These are phyloP conservation scores for Apostasia ramifera DNA, from an alignment of 106 monocot genomes.

Conservation along the genomic window DNA sequence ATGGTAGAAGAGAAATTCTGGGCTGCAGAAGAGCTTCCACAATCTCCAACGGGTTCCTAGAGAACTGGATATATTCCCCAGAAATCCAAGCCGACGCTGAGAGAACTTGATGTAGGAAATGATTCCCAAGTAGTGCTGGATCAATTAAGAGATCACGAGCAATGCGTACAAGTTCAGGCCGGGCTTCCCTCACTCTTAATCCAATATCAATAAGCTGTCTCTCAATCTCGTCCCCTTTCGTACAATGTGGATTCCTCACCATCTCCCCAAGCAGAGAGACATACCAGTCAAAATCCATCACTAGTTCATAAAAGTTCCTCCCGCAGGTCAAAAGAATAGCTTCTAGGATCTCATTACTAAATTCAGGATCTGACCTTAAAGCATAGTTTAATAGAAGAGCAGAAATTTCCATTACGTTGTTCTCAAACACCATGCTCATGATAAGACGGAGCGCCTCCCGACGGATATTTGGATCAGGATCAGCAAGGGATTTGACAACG, in stretches of 20 bases:
- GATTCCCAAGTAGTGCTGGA: conserved; percentile 79
- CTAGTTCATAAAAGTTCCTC: conserved; percentile 62
- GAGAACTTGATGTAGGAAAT: conserved; percentile 43
- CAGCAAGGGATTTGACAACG: conserved; percentile 43
- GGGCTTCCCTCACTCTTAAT: conserved; percentile 71
- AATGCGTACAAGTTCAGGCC: conserved; percentile 65
- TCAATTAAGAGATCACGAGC: conserved; percentile 81
- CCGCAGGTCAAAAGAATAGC: conserved; percentile 51
- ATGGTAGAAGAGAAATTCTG: conserved; percentile 56
- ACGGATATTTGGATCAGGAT: conserved; percentile 65
- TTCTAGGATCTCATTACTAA: conserved; percentile 67
- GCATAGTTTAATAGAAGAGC: conserved; percentile 49
- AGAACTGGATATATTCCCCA: conserved; percentile 77
- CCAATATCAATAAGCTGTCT: conserved; percentile 81
- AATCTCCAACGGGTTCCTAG: conserved; percentile 70
- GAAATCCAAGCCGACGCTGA: conserved; percentile 82
- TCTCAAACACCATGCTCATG: conserved; percentile 53
- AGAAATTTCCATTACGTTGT: conserved; percentile 54
- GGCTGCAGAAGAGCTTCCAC: conserved; percentile 86
- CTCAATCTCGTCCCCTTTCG: conserved; percentile 71
- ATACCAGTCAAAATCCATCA: conserved; percentile 94
- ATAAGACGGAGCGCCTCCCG: conserved; percentile 60
- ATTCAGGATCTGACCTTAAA: conserved; percentile 58
- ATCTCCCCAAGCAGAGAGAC: conserved; percentile 69
- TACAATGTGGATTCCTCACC: conserved; percentile 60